A percentile compares a stretch with the other conserved stretches of the same genome.
Conservation (phyloP, 2,329 filamentous ascomycete species). For the Emydomyces testavorans region DNA sequence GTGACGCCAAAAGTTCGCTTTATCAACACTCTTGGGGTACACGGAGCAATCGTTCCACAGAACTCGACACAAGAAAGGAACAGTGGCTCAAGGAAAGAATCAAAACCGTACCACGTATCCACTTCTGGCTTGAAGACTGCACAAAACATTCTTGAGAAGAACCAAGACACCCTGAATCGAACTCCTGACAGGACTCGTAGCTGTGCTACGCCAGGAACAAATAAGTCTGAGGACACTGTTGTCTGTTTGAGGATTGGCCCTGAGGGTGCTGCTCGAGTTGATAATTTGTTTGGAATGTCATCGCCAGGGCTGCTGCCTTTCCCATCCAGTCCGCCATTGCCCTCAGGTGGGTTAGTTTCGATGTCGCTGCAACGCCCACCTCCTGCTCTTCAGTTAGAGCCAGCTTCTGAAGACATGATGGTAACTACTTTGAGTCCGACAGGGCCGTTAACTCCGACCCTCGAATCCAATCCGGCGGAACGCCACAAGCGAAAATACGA, state of each 20-base stretch:
- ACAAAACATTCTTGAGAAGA: constrained; percentile 13
- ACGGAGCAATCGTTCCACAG: background rate
- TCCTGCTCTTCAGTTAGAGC: background rate
- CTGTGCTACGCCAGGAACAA: background rate
- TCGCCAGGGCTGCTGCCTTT: background rate
- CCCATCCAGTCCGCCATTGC: background rate
- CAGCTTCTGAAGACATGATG: background rate
- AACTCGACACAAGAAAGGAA: background rate
- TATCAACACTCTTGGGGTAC: constrained; percentile 13
- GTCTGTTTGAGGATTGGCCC: constrained; percentile 19
- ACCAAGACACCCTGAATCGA: background rate
- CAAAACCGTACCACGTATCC: background rate
- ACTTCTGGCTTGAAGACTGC: constrained; percentile 10
- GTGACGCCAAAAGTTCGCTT: constrained; percentile 6
- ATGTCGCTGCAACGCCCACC: background rate
- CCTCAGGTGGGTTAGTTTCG: background rate
- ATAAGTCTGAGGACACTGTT: constrained; percentile 12
- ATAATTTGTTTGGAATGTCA: constrained; percentile 1
- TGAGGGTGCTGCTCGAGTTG: constrained; percentile 18
- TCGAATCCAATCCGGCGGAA: background rate
- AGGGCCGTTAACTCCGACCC: too few relatives aligned
- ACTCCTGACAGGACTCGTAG: background rate
- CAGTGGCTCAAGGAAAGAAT: background rate
- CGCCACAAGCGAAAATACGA: background rate
- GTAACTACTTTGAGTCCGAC: background rate